Percentiles rank a stretch among this genome's conserved stretches.
phyloP scores from a whole-genome alignment of 1,284 basidiomycete species.

The Ustilago curta region DNA sequence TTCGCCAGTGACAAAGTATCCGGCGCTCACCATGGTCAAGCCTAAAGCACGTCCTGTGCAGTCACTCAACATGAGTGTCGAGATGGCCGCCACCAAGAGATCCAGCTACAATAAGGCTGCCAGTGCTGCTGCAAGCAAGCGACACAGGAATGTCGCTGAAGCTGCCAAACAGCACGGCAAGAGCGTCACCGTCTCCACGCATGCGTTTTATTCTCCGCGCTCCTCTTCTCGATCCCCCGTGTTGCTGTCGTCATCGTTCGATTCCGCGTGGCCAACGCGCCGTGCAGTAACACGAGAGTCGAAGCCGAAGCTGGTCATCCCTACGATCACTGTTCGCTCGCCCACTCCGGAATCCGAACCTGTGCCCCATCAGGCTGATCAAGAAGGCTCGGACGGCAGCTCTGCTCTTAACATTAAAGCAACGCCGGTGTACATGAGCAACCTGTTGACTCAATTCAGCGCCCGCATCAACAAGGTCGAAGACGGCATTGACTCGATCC shows the following conservation, averaged over 20 bases:
- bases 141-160: conserved; percentile 9
- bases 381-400: not conserved
- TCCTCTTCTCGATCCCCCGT: not conserved
- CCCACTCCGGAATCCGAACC: conserved; percentile 31
- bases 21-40: conserved; percentile 41
- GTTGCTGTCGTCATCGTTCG: not conserved
- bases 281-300: not conserved
- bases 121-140: conserved; percentile 11
- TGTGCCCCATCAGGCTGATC: not conserved
- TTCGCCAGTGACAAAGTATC: not conserved
- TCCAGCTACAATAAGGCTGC: conserved; percentile 4
- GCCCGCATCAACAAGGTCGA: conserved; percentile 22
- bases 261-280: not conserved
- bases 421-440: conserved; percentile 9
- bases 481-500: conserved; percentile 25
- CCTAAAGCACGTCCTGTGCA: conserved; percentile 24
- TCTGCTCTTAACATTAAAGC: not conserved
- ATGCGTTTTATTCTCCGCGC: not conserved
- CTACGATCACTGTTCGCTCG: conserved; percentile 24
- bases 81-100: conserved; percentile 18
- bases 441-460: conserved; percentile 5
- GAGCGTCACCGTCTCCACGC: not conserved
- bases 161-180: conserved; percentile 23
- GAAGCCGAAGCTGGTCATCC: conserved; percentile 1
- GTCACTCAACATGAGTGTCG: conserved; percentile 13